A percentile compares a stretch with the other conserved stretches of the same genome.
Evolutionary conservation across 768 basidiomycete species (phyloP).

Genomic region (Mycena rebaudengoi): DNA sequence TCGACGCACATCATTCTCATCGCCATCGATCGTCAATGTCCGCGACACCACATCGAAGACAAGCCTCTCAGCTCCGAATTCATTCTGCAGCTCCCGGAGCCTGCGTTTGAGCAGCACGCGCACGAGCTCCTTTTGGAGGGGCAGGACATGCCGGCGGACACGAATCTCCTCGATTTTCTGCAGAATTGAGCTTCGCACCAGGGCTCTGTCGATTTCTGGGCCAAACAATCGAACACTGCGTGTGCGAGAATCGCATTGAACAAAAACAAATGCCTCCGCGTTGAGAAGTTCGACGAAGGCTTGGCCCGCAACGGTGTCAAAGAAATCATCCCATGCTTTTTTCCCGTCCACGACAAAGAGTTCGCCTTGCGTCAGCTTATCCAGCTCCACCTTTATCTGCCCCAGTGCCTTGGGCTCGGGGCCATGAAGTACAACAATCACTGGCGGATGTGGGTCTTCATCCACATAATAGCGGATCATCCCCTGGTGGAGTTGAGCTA

Average conservation of each 20-base stretch:
- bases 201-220: slow-evolving; percentile 33
- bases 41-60: slow-evolving; percentile 50
- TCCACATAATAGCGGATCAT: slow-evolving; percentile 42
- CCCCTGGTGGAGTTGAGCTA: slow-evolving; percentile 40
- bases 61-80: slow-evolving; percentile 52
- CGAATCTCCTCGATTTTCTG: slow-evolving; percentile 52
- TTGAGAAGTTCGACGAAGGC: slow-evolving; percentile 49
- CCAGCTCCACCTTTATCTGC: slow-evolving; percentile 46
- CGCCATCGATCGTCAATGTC: slow-evolving; percentile 53
- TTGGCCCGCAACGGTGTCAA: slow-evolving; percentile 50
- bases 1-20: slow-evolving; percentile 37
- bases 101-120: slow-evolving; percentile 50
- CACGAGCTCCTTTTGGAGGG: slow-evolving; percentile 43
- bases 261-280: slow-evolving; percentile 40
- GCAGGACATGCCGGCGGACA: slow-evolving; percentile 42
- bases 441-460: slow-evolving; percentile 34
- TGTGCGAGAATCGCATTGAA: slow-evolving; percentile 50
- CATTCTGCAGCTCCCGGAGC: slow-evolving; percentile 45
- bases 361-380: slow-evolving; percentile 48
- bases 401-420: slow-evolving; percentile 44
- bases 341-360: slow-evolving; percentile 41
- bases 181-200: slow-evolving; percentile 41
- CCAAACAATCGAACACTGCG: slow-evolving; percentile 53
- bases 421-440: slow-evolving; percentile 50
- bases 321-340: slow-evolving; percentile 57